Evolutionary conservation across 495 filamentous ascomycete genomes (phyloP).

Genomic region (Oidiodendron maius): DNA sequence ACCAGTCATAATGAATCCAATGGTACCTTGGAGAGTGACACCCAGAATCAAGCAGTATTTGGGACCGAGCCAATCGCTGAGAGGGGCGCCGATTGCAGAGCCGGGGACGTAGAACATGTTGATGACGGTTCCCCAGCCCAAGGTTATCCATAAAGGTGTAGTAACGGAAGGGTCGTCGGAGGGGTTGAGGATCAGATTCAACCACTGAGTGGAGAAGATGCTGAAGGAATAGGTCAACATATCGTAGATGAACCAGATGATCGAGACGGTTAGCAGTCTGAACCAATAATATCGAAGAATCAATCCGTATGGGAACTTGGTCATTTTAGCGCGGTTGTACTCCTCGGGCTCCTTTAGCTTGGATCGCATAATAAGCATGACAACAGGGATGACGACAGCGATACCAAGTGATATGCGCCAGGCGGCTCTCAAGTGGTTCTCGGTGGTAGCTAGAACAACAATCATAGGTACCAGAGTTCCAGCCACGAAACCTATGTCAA

Average conservation of each 20-base stretch:
- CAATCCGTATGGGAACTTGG: constrained; percentile 49
- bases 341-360: constrained; percentile 80
- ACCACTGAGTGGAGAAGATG: constrained; percentile 69
- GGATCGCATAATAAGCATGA: constrained; percentile 67
- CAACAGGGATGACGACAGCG: constrained; percentile 71
- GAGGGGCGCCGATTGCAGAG: constrained; percentile 64
- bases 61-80: constrained; percentile 72
- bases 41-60: constrained; percentile 62
- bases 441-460: constrained; percentile 60
- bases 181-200: constrained; percentile 55
- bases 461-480: constrained; percentile 71
- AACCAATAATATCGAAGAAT: constrained; percentile 53
- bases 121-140: constrained; percentile 82
- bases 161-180: constrained; percentile 23
- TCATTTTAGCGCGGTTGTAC: constrained; percentile 51
- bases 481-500: constrained; percentile 75
- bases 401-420: constrained; percentile 76
- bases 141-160: constrained; percentile 62
- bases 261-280: constrained; percentile 47
- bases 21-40: constrained; percentile 62
- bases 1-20: constrained; percentile 84
- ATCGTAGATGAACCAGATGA: constrained; percentile 93
- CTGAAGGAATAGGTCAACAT: constrained; percentile 69
- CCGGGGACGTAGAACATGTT: constrained; percentile 86
- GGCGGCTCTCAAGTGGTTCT: constrained; percentile 62